Conservation (phyloP, 192 early-diverging fungal species). For the Linnemannia exigua region DNA sequence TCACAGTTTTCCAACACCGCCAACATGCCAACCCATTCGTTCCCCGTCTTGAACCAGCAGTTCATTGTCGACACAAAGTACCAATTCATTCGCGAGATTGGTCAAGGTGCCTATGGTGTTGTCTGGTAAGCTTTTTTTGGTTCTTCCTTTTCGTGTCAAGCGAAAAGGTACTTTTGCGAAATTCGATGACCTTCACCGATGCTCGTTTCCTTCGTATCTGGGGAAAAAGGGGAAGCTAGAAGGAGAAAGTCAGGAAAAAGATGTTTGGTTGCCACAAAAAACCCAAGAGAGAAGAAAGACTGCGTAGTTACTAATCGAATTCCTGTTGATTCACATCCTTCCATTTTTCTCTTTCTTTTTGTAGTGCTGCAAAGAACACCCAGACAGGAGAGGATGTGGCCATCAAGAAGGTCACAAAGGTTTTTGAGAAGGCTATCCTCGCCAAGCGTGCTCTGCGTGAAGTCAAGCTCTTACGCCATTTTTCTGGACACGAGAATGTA, state of each 20-base stretch:
- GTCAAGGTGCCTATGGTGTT: conserved; percentile 92
- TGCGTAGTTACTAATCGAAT: neutral
- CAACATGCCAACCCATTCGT: conserved; percentile 61
- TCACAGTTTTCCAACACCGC: conserved; percentile 11
- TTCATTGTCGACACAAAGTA: conserved; percentile 72
- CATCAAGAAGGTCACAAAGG: conserved; percentile 84
- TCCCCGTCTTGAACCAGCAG: conserved; percentile 63
- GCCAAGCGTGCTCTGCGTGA: conserved; percentile 95
- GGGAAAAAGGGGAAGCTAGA: neutral
- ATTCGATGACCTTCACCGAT: neutral
- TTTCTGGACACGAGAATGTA: conserved; percentile 96
- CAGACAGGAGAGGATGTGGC: conserved; percentile 89
- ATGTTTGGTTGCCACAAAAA: neutral
- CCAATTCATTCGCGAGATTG: conserved; percentile 84
- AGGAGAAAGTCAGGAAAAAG: neutral
- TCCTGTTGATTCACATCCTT: neutral
- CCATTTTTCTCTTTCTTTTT: neutral
- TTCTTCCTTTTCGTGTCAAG: neutral
- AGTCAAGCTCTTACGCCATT: conserved; percentile 94
- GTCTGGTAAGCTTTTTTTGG: conserved; percentile 77
- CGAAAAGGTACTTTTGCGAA: neutral
- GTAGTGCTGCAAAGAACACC: conserved; percentile 86
- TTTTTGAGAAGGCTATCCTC: conserved; percentile 92
- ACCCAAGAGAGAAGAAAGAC: conserved; percentile 5
- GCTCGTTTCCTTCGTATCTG: neutral